Conservation (phyloP, 2,329 filamentous ascomycete species). For the Calonectria hongkongensis region DNA sequence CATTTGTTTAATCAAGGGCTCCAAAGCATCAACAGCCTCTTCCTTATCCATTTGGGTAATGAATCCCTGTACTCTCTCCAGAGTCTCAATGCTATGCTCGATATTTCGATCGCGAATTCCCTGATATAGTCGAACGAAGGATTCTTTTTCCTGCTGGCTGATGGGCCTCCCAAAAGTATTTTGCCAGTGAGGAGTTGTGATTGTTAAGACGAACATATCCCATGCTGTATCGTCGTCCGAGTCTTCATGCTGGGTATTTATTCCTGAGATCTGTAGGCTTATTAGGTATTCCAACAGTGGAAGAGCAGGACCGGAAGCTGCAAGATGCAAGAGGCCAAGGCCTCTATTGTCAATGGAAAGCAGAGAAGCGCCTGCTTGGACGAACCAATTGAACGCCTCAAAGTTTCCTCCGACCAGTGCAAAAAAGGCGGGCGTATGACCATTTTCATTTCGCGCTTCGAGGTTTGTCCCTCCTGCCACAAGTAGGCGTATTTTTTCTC, state of each 20-base stretch:
- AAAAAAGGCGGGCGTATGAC: neutral
- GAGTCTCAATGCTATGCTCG: neutral
- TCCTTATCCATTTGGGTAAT: neutral
- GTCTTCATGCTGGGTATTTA: neutral
- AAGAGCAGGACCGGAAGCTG: neutral
- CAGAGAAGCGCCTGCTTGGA: neutral
- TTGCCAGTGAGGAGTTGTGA: neutral
- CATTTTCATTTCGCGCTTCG: neutral
- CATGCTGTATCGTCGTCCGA: neutral
- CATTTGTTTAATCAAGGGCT: conserved; percentile 1
- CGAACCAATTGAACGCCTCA: conserved; percentile 1
- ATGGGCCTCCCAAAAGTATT: neutral
- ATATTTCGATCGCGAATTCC: conserved; percentile 31
- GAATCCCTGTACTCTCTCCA: neutral
- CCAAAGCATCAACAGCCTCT: neutral
- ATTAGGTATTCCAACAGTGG: neutral
- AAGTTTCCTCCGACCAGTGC: neutral
- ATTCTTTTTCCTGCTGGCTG: neutral
- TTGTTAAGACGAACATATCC: neutral
- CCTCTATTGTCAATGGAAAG: neutral
- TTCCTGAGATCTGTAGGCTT: neutral
- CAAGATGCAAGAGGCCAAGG: conserved; percentile 10
- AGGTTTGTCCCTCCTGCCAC: conserved; percentile 1
- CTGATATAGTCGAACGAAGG: conserved; percentile 3
- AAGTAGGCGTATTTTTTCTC: conserved; percentile 7